Conservation (phyloP, 768 basidiomycete genomes). For the Macrolepiota dolichaula region DNA sequence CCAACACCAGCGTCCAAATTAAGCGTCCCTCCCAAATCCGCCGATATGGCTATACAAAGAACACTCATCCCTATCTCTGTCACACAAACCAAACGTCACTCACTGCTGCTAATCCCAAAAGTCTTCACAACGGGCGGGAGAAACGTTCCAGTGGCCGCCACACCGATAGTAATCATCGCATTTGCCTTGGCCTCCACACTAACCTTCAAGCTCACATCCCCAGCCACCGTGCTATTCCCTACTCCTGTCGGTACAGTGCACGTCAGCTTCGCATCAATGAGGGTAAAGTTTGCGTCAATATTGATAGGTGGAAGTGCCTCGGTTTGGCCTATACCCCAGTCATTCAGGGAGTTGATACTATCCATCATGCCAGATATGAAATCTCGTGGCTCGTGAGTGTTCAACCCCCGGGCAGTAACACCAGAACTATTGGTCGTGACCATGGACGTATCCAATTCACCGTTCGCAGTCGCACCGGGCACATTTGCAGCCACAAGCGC, state of each 20-base stretch:
- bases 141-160: constrained; percentile 8
- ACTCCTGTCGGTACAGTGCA: background rate
- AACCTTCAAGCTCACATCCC: background rate
- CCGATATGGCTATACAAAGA: constrained; percentile 27
- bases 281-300: constrained; percentile 20
- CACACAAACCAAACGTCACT: constrained; percentile 9
- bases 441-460: too few species aligned
- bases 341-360: too few species aligned
- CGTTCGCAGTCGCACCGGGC: too few species aligned
- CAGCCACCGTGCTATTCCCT: background rate
- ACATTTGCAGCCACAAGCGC: too few species aligned
- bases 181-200: constrained; percentile 7
- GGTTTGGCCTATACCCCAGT: too few species aligned
- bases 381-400: too few species aligned
- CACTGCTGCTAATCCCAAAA: constrained; percentile 21
- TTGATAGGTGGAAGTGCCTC: constrained; percentile 16
- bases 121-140: constrained; percentile 8
- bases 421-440: too few species aligned
- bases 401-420: too few species aligned
- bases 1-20: constrained; percentile 32
- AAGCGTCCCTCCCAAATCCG: constrained; percentile 35
- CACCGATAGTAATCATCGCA: constrained; percentile 3
- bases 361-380: too few species aligned
- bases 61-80: background rate
- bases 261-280: constrained; percentile 16